phyloP scores from a whole-genome alignment of 2,329 filamentous ascomycete genomes.

The Berkeleyomyces basicola region DNA sequence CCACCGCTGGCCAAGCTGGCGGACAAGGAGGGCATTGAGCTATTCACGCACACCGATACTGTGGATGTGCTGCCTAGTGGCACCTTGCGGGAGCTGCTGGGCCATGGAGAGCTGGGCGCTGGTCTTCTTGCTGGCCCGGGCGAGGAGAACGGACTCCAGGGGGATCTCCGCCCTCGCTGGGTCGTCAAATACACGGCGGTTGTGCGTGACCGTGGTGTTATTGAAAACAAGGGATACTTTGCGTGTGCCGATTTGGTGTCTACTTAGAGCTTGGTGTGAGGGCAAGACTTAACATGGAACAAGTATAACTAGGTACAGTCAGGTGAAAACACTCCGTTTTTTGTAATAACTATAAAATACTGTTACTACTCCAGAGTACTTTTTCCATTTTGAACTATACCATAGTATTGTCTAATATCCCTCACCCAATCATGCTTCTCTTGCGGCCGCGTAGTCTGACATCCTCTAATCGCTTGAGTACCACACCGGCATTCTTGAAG shows the following conservation, averaged over 20 bases:
- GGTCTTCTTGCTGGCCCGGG: slow-evolving; percentile 46
- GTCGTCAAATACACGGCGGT: slow-evolving; percentile 96
- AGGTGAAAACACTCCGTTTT: neutral
- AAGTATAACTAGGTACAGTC: too few relatives aligned
- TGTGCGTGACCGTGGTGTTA: slow-evolving; percentile 80
- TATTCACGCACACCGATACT: slow-evolving; percentile 88
- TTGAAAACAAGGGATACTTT: slow-evolving; percentile 98
- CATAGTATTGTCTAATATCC: neutral
- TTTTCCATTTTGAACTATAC: neutral
- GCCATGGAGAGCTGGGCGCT: slow-evolving; percentile 53
- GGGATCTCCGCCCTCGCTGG: slow-evolving; percentile 77
- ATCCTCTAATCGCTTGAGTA: slow-evolving; percentile 72
- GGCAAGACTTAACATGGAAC: neutral
- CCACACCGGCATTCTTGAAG: slow-evolving; percentile 58
- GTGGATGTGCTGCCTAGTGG: slow-evolving; percentile 78
- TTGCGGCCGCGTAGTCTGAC: slow-evolving; percentile 89
- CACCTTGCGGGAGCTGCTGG: slow-evolving; percentile 69
- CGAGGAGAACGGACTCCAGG: slow-evolving; percentile 42
- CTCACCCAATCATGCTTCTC: slow-evolving; percentile 82
- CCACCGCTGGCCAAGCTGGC: slow-evolving; percentile 72
- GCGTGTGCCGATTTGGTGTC: slow-evolving; percentile 58
- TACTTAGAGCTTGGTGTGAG: slow-evolving; percentile 14
- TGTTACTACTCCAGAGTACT: neutral
- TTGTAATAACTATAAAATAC: neutral
- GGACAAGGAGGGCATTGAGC: slow-evolving; percentile 66